Base-by-base conservation (phyloP, 2,329 filamentous ascomycete genomes). In the Cylindrodendrum hubeiense region DNA sequence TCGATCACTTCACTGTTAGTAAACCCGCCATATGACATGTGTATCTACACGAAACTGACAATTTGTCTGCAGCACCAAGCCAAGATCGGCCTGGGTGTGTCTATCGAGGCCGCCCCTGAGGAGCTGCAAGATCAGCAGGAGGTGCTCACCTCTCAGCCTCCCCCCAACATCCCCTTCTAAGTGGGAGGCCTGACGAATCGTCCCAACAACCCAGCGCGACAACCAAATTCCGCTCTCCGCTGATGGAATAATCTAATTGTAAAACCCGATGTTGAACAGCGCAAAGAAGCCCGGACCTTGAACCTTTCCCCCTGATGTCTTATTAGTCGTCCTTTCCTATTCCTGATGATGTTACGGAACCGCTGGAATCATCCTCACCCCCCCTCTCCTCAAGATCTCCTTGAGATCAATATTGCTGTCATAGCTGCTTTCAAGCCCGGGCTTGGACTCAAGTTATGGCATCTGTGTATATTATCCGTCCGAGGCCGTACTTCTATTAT, bases 1-100 rank as follows among this genome's bases (percentile, higher is more conserved):
- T 99, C 77, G 96, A 99, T 82, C 95, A 99, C 83, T 90, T 91
- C 75, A 95, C 95, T 86, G 96, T 98, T 88, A 80, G 93, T 86
- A 28, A 24, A 24, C 51, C 49, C 43, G 13, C 21, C 39, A n/a
- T 15, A 19, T 33, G 5, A 37, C 3, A 13, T 33, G 41, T 43
- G 15, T 28, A 39, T 41, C 10, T 9, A n/a, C 22, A 22, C 12
- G 37, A 50, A 49, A 66, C 79, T 82, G 72, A 83, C 71, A 41
- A 37, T n/a, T 12, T 46, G 12, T 47, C 24, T 60, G 56, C 74
- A 99, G 96, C 94, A 96, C 90, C 89, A 92, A 84, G 93, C 95
- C 74, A 98, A 98, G 87, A 89, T 98, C 74, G 96, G 96, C 73
- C 88, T 99, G 70, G 94, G 94, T 67, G 93, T 99, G 74, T 97